phyloP scores from a whole-genome alignment of 805 yeast genomes.

The Schwanniomyces occidentalis region DNA sequence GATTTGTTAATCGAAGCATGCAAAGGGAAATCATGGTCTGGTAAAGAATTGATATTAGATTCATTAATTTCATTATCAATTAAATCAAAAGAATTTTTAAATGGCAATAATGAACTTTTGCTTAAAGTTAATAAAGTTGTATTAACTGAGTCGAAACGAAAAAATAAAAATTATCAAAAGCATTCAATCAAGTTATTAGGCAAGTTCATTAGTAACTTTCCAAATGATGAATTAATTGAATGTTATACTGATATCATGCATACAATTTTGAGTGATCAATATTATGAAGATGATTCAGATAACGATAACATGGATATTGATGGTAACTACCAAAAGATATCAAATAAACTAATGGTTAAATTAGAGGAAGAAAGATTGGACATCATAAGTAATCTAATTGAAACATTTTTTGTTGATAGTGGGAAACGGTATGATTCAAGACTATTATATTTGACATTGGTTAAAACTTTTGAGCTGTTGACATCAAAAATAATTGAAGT shows the following conservation, averaged over 20 bases:
- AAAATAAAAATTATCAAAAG: constrained; percentile 63
- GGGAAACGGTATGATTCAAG: not conserved
- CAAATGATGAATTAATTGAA: constrained; percentile 30
- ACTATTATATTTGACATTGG: constrained; percentile 27
- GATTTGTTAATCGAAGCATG: constrained; percentile 57
- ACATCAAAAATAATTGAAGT: constrained; percentile 28
- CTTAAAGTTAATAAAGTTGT: constrained; percentile 46
- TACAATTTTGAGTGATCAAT: constrained; percentile 37
- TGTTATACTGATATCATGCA: constrained; percentile 38
- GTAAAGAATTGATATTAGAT: constrained; percentile 74
- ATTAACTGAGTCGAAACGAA: constrained; percentile 61
- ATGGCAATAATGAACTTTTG: constrained; percentile 27
- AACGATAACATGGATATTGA: constrained; percentile 31
- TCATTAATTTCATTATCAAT: constrained; percentile 63
- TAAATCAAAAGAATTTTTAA: constrained; percentile 42
- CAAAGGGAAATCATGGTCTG: constrained; percentile 83
- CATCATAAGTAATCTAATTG: constrained; percentile 36
- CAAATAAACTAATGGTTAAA: constrained; percentile 43
- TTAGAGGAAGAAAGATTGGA: constrained; percentile 49
- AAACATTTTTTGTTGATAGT: constrained; percentile 19
- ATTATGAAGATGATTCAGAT: constrained; percentile 31
- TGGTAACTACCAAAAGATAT: constrained; percentile 18
- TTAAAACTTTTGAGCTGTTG: constrained; percentile 20
- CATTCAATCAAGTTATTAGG: constrained; percentile 57
- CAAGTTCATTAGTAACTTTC: constrained; percentile 42